These are phyloP conservation scores for Coemansia sp. DNA, from an alignment of 192 early-diverging fungal genomes.

Conservation along the genomic window DNA sequence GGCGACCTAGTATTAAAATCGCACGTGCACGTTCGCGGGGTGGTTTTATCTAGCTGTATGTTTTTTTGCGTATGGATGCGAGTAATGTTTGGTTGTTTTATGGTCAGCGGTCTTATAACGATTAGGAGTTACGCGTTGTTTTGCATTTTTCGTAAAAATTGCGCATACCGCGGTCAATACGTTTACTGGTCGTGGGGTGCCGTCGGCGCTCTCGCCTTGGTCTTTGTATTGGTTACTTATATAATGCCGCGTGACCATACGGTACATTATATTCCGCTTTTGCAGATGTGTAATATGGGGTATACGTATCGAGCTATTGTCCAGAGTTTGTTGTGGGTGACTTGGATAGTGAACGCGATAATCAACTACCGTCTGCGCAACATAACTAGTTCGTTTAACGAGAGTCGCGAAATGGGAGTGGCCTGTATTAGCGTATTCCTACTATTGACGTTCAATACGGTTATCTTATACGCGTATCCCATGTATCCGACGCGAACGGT, in stretches of 20 bases:
- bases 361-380: conserved; percentile 51
- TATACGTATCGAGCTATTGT: conserved; percentile 44
- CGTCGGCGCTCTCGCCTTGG: conserved; percentile 13
- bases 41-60: conserved; percentile 37
- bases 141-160: conserved; percentile 50
- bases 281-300: conserved; percentile 53
- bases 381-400: conserved; percentile 57
- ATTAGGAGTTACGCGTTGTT: conserved; percentile 51
- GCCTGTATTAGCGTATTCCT: conserved; percentile 45
- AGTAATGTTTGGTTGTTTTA: conserved; percentile 34
- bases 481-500: conserved; percentile 26
- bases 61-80: conserved; percentile 54
- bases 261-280: conserved; percentile 30
- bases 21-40: conserved; percentile 44
- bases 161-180: conserved; percentile 37
- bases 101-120: conserved; percentile 42
- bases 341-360: conserved; percentile 40
- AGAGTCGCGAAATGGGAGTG: conserved; percentile 44
- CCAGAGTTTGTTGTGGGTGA: conserved; percentile 45
- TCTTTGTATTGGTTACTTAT: conserved; percentile 38
- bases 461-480: conserved; percentile 43
- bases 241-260: conserved; percentile 27
- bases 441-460: conserved; percentile 43
- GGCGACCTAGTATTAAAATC: conserved; percentile 54
- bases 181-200: conserved; percentile 23